Percentiles rank a stretch among this genome's conserved stretches.
Conservation (phyloP, 345 rosid species). For the Excoecaria agallocha region DNA sequence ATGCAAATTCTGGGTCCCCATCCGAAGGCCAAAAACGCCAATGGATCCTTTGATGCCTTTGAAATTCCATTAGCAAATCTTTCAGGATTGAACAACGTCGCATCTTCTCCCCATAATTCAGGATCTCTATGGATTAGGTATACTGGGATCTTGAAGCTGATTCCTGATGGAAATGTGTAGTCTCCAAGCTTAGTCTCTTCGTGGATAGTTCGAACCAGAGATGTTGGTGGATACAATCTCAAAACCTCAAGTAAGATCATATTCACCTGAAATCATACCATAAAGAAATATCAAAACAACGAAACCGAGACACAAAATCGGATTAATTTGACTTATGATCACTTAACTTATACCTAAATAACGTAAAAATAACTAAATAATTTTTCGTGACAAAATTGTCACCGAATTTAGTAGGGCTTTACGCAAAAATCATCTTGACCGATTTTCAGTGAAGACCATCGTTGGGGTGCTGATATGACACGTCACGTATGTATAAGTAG, state of each 20-base stretch:
- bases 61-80: constrained; percentile 13
- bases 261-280: not conserved
- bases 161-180: constrained; percentile 5
- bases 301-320: no score
- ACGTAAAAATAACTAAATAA: no score
- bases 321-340: no score
- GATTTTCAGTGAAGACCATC: no score
- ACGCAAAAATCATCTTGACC: no score
- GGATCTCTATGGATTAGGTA: constrained; percentile 5
- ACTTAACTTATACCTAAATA: no score
- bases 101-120: constrained; percentile 15
- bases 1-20: constrained; percentile 12
- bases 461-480: no score
- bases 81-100: constrained; percentile 9
- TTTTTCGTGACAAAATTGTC: no score
- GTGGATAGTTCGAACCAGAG: not conserved
- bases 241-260: constrained; percentile 12
- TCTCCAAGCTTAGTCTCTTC: constrained; percentile 4
- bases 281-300: no score
- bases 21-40: not conserved
- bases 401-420: no score
- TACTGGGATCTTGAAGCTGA: not conserved
- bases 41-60: constrained; percentile 1
- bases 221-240: constrained; percentile 12
- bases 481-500: no score